Conservation (phyloP, 176 grass and related monocot genomes). For the Tuctoria greenei region DNA sequence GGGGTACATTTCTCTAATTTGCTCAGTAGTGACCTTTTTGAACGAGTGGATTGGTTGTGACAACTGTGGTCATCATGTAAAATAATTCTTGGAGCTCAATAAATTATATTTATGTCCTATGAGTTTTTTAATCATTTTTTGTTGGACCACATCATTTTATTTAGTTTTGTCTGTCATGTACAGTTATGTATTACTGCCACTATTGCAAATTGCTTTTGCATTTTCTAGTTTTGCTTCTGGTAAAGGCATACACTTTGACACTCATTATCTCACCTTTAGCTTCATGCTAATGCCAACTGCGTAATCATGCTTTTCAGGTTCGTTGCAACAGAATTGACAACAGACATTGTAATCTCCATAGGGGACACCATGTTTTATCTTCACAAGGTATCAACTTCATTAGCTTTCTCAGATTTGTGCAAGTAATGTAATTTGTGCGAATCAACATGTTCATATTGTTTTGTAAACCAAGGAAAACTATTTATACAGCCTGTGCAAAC, state of each 20-base stretch:
- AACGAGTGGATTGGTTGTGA: slow-evolving; percentile 32
- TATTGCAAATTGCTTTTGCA: slow-evolving; percentile 31
- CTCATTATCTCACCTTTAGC: slow-evolving; percentile 38
- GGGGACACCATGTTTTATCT: slow-evolving; percentile 91
- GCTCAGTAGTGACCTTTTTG: too few species aligned
- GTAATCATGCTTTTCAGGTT: slow-evolving; percentile 65
- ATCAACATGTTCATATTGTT: slow-evolving; percentile 2
- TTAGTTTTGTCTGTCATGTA: slow-evolving; percentile 35
- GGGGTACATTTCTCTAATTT: slow-evolving; percentile 25
- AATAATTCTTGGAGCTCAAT: slow-evolving; percentile 42
- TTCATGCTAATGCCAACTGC: slow-evolving; percentile 14
- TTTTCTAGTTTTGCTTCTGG: slow-evolving; percentile 33
- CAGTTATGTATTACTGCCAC: not conserved
- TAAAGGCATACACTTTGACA: slow-evolving; percentile 31
- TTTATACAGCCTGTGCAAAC: not conserved
- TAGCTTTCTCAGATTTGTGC: slow-evolving; percentile 19
- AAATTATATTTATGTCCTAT: slow-evolving; percentile 9
- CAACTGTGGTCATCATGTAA: slow-evolving; percentile 53
- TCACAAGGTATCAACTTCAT: slow-evolving; percentile 74
- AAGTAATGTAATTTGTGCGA: not conserved
- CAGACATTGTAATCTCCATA: slow-evolving; percentile 78
- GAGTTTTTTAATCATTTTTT: slow-evolving; percentile 39
- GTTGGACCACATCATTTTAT: slow-evolving; percentile 40
- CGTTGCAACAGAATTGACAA: slow-evolving; percentile 87
- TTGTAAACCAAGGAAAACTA: not conserved